Base-by-base conservation (phyloP, 192 early-diverging fungal species). In the Coemansia sp. region DNA sequence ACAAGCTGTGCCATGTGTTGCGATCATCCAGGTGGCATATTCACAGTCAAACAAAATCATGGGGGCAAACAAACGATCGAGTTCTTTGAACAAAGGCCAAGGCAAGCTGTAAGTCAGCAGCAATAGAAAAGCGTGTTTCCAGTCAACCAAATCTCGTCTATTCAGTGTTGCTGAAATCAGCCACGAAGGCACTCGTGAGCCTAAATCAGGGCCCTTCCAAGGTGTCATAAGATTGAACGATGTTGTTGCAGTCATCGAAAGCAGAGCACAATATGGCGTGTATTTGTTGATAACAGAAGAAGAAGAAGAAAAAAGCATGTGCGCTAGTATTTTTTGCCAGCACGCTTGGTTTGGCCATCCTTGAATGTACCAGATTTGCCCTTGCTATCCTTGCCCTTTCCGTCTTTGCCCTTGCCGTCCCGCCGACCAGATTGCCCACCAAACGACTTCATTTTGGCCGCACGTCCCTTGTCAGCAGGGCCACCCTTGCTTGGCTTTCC, bases 391-490 rank as follows among this genome's bases (percentile, higher is more conserved):
- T 63, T 63, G 67, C 44, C 12, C 34, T 63, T 55, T 27, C 27
- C 13, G 15, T 24, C 24, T 16, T 60, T 60, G 57, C 57, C 57
- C 29, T 60, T 31, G 24, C 57, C 57, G 43, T 62, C 43, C 68
- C 68, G 59, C 68, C 68, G 42, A 27, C 64, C 27, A 31, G 64
- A 63, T 24, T 63, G 61, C n/a, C 34, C 61, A 8, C 61, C 65
- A 67, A 67, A 71, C 9, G 67, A 29, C 68, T 52, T 70, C 36
- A 36, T 46, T 44, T 59, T 49, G 63, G 38, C n/a, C 15, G 46
- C 61, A 61, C 68, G 67, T 22, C 63, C 62, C 43, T 75, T 75
- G 33, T 70, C 64, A 49, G 52, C 72, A 16, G 57, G 40, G 34
- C 63, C 65, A 6, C 40, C 65, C 24, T 41, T 63, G 36, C 40